phyloP scores from a whole-genome alignment of 805 yeast genomes.

The Wickerhamomyces silvicola region DNA sequence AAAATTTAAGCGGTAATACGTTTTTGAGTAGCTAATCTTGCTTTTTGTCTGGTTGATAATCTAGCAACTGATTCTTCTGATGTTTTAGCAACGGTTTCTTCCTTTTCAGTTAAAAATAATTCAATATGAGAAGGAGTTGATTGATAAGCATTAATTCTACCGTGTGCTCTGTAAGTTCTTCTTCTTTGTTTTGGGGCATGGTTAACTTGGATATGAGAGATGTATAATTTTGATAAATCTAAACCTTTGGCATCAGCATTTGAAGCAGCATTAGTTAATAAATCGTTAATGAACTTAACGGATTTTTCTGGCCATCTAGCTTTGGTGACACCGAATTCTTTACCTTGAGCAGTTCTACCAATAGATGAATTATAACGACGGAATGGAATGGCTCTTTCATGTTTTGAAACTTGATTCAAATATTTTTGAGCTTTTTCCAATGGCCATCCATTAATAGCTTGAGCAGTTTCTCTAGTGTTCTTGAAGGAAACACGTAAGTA shows the following conservation, averaged over 20 bases:
- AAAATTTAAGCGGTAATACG: slow-evolving; percentile 60
- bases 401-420: slow-evolving; percentile 93
- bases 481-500: slow-evolving; percentile 99
- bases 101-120: slow-evolving; percentile 92
- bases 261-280: slow-evolving; percentile 95
- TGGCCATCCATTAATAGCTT: slow-evolving; percentile 98
- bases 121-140: slow-evolving; percentile 99
- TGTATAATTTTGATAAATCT: slow-evolving; percentile 87
- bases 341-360: slow-evolving; percentile 99
- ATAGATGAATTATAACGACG: slow-evolving; percentile 94
- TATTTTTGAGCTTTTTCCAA: slow-evolving; percentile 91
- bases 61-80: slow-evolving; percentile 60
- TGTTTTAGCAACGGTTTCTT: slow-evolving; percentile 90
- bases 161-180: slow-evolving; percentile 99
- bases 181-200: slow-evolving; percentile 99
- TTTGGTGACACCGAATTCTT: slow-evolving; percentile 99
- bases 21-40: slow-evolving; percentile 85
- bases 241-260: slow-evolving; percentile 99
- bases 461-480: slow-evolving; percentile 99
- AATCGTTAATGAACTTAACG: slow-evolving; percentile 90
- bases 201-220: slow-evolving; percentile 99
- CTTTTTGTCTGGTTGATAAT: slow-evolving; percentile 87
- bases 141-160: slow-evolving; percentile 99
- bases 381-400: slow-evolving; percentile 99
- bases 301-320: slow-evolving; percentile 99